Percentiles rank a stretch among this genome's conserved stretches.
Conservation (phyloP, 2,329 filamentous ascomycete genomes). For the Xylaria sp. region DNA sequence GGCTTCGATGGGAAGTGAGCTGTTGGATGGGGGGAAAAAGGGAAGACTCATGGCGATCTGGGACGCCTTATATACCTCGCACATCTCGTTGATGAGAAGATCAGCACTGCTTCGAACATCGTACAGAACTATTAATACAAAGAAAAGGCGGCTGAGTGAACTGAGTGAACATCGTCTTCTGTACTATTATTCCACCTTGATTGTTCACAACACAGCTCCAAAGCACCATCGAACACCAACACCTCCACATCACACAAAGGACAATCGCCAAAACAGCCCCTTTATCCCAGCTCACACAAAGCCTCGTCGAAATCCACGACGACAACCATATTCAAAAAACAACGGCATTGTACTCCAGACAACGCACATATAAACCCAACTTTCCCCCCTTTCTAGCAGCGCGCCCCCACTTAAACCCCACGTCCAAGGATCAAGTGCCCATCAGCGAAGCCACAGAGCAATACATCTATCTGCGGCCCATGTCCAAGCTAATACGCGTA, state of each 20-base stretch:
- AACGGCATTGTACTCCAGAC: background rate
- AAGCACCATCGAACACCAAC: no score
- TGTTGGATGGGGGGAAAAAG: background rate
- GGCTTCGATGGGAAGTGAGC: background rate
- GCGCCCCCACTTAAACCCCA: no score
- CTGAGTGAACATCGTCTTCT: background rate
- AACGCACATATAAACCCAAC: background rate
- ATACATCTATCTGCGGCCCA: background rate
- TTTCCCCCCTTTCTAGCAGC: background rate
- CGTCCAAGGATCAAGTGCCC: background rate
- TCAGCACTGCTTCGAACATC: background rate
- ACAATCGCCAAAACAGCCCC: background rate
- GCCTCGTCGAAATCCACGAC: no score
- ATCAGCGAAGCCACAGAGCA: background rate
- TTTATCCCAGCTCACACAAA: background rate
- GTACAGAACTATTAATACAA: background rate
- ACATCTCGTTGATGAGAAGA: background rate
- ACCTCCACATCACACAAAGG: background rate
- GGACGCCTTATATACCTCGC: background rate
- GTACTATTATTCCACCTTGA: background rate
- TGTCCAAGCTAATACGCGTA: no score
- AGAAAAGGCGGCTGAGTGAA: background rate
- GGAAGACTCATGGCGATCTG: background rate
- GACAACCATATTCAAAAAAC: background rate
- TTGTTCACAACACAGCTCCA: no score